Evolutionary conservation across 257 asterid genomes (phyloP), one percentile per base, ranked within the genome.

Genomic region (Apocynum venetum): DNA sequence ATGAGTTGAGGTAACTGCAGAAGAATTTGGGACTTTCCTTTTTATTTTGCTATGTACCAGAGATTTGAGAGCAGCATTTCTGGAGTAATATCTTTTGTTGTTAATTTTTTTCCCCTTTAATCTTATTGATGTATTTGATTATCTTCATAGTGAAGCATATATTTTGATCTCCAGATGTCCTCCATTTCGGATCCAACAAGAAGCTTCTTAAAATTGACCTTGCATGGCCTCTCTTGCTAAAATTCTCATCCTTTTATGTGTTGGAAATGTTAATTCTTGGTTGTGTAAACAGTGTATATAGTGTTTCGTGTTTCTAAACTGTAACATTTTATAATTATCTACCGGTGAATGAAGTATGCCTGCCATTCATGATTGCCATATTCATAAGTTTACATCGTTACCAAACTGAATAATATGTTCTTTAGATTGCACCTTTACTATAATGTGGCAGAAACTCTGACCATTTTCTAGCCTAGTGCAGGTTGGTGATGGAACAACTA

Each of bases 401-500:
- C 53, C 11, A 4, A 61, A 44, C 13, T 43, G 43, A 36, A 57
- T 68, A 31, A 11, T 31, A 13, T 63, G 63, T 72, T 44, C 46
- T 78, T n/a, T 43, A 53, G 67, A 15, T 51, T 52, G 19, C 9
- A 56, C 2, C 31, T 13, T 75, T 36, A 15, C 1, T 47, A n/a
- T 71, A 14, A 35, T 38, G 14, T 64, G 10, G 31, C 14, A 47
- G 31, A 53, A 79, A 25, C 43, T 56, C 35, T 76, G 69, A 78
- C 55, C 36, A 76, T 73, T 38, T 72, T 78, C 48, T 78, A 12
- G 59, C 77, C 75, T 59, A 60, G 36, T 80, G 80, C 91, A 96
- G 99, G 99, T 96, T 85, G 99, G 99, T 73, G 99, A 96, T 83
- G 99, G 99, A 71, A 96, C 99, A 73, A 96, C 98, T 52, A 96